A percentile compares a stretch with the other conserved stretches of the same genome.
phyloP scores from a whole-genome alignment of 768 basidiomycete species.

The Mycena leptocephala region DNA sequence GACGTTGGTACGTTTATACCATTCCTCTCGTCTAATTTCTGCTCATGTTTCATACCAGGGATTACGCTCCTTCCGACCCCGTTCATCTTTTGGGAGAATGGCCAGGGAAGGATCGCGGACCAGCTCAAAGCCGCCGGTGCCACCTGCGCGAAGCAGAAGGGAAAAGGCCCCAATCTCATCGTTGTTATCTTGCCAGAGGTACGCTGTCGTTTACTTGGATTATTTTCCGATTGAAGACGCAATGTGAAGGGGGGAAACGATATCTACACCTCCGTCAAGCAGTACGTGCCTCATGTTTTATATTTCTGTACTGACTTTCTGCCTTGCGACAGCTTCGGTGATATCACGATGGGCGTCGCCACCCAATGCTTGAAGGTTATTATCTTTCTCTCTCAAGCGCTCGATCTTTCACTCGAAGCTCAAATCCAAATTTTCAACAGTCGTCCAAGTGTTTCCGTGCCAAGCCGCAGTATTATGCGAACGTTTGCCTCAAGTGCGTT shows the following conservation, averaged over 20 bases:
- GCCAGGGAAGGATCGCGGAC: constrained; percentile 69
- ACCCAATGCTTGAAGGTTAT: constrained; percentile 91
- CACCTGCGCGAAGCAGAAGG: constrained; percentile 58
- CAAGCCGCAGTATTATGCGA: constrained; percentile 86
- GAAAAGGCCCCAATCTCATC: constrained; percentile 68
- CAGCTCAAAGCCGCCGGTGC: constrained; percentile 59
- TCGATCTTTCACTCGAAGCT: no score
- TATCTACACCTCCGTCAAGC: constrained; percentile 84
- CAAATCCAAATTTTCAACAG: no score
- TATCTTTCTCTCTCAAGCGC: no score
- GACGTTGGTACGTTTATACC: constrained; percentile 71
- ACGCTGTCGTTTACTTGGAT: no score
- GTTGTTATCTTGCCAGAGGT: constrained; percentile 74
- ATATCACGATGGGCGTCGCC: constrained; percentile 80
- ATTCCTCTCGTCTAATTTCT: not conserved
- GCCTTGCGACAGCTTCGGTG: constrained; percentile 76
- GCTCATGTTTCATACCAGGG: constrained; percentile 57
- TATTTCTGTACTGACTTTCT: not conserved
- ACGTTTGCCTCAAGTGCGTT: constrained; percentile 84
- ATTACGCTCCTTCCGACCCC: constrained; percentile 68
- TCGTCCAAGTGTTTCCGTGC: constrained; percentile 75
- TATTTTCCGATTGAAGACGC: no score
- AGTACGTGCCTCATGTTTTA: constrained; percentile 63
- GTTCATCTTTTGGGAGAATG: constrained; percentile 69
- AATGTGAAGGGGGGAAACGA: constrained; percentile 77